phyloP scores from a whole-genome alignment of 768 basidiomycete genomes.

The Lactarius vividus region DNA sequence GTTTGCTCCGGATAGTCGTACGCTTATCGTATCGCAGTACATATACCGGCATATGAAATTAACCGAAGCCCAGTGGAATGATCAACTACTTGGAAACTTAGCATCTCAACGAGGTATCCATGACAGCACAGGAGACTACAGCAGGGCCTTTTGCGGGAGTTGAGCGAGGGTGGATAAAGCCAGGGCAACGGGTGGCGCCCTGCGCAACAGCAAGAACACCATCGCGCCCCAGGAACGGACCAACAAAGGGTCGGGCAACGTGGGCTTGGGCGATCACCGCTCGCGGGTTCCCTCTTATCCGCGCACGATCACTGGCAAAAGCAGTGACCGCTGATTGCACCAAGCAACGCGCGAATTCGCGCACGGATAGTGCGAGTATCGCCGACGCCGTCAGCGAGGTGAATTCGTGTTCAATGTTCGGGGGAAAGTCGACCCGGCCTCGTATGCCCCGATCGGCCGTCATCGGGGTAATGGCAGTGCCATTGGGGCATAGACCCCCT shows the following conservation, averaged over 20 bases:
- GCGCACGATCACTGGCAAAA: conserved; percentile 2
- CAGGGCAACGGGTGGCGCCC: not conserved
- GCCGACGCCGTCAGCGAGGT: conserved; percentile 14
- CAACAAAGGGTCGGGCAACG: conserved; percentile 16
- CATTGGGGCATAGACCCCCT: conserved; percentile 1
- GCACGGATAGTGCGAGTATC: conserved; percentile 19
- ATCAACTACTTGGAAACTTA: not conserved
- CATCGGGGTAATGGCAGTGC: conserved; percentile 4
- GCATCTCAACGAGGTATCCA: conserved; percentile 5
- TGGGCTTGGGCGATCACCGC: conserved; percentile 15
- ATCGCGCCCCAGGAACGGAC: conserved; percentile 18
- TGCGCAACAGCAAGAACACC: not conserved
- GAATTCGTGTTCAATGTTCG: not conserved
- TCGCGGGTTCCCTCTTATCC: not conserved
- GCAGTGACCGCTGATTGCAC: conserved; percentile 15
- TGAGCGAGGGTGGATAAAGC: conserved; percentile 15
- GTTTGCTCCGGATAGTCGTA: not conserved
- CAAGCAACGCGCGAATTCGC: conserved; percentile 18
- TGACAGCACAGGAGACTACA: not conserved
- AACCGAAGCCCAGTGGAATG: not conserved
- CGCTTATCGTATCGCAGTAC: not conserved
- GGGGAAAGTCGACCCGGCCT: not conserved
- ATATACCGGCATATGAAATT: not conserved
- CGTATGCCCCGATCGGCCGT: not conserved
- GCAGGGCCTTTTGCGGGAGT: not conserved